Conservation (phyloP, 129 eudicot species). For the Logfia minima region DNA sequence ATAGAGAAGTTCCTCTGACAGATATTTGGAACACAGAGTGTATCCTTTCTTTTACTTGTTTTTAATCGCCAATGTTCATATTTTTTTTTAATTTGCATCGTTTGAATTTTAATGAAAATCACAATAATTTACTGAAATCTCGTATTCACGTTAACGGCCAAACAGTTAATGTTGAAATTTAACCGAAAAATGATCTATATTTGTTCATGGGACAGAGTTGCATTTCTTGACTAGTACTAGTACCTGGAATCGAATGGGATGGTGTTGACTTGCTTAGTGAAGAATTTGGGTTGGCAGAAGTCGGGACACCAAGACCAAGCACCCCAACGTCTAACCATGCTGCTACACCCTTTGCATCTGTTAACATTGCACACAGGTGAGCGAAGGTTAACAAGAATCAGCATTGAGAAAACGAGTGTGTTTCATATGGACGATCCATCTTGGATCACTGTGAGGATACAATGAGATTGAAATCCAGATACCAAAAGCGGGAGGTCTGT, state of each 20-base stretch:
- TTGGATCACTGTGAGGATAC: slow-evolving; percentile 6
- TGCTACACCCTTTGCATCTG: slow-evolving; percentile 20
- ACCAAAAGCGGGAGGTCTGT: slow-evolving; percentile 23
- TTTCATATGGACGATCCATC: slow-evolving; percentile 1
- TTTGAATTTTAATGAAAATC: not conserved
- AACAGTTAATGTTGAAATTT: not conserved
- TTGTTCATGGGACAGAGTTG: not conserved
- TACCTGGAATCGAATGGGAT: slow-evolving; percentile 63
- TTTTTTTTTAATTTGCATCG: not conserved
- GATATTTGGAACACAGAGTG: slow-evolving; percentile 85
- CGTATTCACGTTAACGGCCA: not conserved
- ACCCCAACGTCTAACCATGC: slow-evolving; percentile 50
- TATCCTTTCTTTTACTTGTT: slow-evolving; percentile 41
- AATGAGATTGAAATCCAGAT: slow-evolving; percentile 9
- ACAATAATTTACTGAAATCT: not conserved
- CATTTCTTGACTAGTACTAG: slow-evolving; percentile 34
- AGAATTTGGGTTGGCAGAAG: slow-evolving; percentile 54
- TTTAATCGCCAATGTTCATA: not conserved
- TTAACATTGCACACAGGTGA: slow-evolving; percentile 13
- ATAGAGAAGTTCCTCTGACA: slow-evolving; percentile 68
- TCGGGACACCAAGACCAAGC: slow-evolving; percentile 47
- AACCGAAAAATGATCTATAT: not conserved
- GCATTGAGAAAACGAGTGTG: not conserved
- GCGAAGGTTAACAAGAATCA: slow-evolving; percentile 11
- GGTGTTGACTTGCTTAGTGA: slow-evolving; percentile 52